phyloP scores from a whole-genome alignment of 306 rosid genomes.

The Carpinus fangiana region DNA sequence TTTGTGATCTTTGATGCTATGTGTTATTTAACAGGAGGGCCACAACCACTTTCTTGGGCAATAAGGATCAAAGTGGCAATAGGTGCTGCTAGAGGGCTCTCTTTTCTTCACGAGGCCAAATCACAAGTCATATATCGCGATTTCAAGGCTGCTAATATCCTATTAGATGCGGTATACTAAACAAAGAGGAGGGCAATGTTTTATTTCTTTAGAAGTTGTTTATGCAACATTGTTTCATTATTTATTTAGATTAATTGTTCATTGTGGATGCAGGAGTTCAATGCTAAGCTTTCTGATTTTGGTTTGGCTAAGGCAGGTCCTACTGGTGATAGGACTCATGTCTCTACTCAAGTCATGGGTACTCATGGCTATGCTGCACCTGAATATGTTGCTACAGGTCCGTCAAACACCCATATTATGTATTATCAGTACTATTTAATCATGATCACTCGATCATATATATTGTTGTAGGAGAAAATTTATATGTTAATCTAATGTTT shows the following conservation, averaged over 20 bases:
- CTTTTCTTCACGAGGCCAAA: conserved; percentile 90
- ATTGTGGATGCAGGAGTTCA: conserved; percentile 65
- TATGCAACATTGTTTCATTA: not conserved
- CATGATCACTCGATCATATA: not conserved
- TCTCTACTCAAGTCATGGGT: conserved; percentile 93
- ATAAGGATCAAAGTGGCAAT: conserved; percentile 89
- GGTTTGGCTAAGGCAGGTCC: conserved; percentile 98
- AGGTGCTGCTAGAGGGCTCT: conserved; percentile 92
- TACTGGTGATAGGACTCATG: conserved; percentile 93
- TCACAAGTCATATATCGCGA: conserved; percentile 94
- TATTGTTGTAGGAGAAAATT: not conserved
- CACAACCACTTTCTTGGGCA: conserved; percentile 85
- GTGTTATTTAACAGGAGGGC: conserved; percentile 68
- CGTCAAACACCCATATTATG: conserved; percentile 23
- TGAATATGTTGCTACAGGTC: conserved; percentile 95
- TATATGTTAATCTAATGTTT: not conserved
- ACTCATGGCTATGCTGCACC: conserved; percentile 98
- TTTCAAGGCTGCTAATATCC: conserved; percentile 93
- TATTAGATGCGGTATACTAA: conserved; percentile 74
- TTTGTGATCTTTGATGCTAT: conserved; percentile 2
- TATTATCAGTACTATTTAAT: not conserved
- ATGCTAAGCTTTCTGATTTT: conserved; percentile 90
- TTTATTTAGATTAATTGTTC: conserved; percentile 16
- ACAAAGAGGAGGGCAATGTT: not conserved
- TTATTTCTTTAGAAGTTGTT: not conserved